Percentiles rank a stretch among this genome's conserved stretches.
phyloP scores from a whole-genome alignment of 306 rosid species.

The Cyclanthera cordifolia region DNA sequence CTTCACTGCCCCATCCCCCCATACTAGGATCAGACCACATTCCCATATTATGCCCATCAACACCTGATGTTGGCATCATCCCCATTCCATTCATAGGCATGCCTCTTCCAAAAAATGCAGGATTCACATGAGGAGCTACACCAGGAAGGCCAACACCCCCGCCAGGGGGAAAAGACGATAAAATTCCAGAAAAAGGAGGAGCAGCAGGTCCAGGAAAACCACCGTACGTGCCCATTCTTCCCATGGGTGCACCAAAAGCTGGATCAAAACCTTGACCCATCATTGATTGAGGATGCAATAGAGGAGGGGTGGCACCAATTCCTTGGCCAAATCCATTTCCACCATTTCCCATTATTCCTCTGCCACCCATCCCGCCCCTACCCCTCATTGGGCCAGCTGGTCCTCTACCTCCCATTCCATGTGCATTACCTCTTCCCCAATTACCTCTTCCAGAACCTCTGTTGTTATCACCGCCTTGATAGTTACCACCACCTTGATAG shows the following conservation, averaged over 20 bases:
- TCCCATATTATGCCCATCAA: slow-evolving; percentile 93
- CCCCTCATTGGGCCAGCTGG: slow-evolving; percentile 68
- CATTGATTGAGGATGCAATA: slow-evolving; percentile 84
- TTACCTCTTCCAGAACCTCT: slow-evolving; percentile 81
- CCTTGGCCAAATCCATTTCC: slow-evolving; percentile 91
- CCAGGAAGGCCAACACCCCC: slow-evolving; percentile 91
- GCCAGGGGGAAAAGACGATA: slow-evolving; percentile 71
- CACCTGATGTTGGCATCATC: slow-evolving; percentile 77
- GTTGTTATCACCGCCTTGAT: slow-evolving; percentile 39
- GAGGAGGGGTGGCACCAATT: slow-evolving; percentile 62
- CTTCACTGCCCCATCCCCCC: slow-evolving; percentile 93
- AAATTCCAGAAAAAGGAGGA: slow-evolving; percentile 71
- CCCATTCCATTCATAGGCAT: slow-evolving; percentile 98
- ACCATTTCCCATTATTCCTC: slow-evolving; percentile 88
- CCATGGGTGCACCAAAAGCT: slow-evolving; percentile 83
- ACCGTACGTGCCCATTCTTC: slow-evolving; percentile 79
- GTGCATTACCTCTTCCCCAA: slow-evolving; percentile 79
- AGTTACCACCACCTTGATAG: too few species aligned
- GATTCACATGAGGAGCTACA: slow-evolving; percentile 95
- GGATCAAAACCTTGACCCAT: slow-evolving; percentile 97
- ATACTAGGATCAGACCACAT: slow-evolving; percentile 94
- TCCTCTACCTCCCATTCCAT: slow-evolving; percentile 80
- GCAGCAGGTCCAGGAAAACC: slow-evolving; percentile 89
- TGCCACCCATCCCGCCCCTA: slow-evolving; percentile 79
- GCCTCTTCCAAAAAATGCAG: slow-evolving; percentile 93